Base-by-base conservation (phyloP, 805 yeast genomes). In the Teunomyces atbi region DNA sequence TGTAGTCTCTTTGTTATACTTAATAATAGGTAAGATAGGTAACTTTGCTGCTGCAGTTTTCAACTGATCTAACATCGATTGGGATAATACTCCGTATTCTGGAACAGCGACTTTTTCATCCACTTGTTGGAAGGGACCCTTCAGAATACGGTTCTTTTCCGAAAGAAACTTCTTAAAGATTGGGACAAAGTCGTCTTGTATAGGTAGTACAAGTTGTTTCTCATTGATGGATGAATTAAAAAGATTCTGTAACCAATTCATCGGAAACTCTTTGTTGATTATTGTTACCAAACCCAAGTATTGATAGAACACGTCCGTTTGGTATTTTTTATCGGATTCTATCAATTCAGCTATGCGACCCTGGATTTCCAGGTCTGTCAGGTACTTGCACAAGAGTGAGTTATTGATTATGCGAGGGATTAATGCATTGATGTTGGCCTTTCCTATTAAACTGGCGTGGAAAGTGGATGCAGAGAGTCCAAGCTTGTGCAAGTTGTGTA, bases 281-380 rank as follows among this genome's bases (percentile, higher is more conserved):
- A 15, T 8, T n/a, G 18, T 41, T 6, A 44, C 26, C 29, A 29
- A 32, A 3, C 50, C 50, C 26, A 47, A 27, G 26, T 41, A 47
- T 33, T 47, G 50, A 32, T 41, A 41, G 7, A 47, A 33, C 13
- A 44, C 15, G 13, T 38, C 35, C 3, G 21, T 38, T 18, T 27
- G 35, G 23, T 26, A 36, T 15, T 12, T 12, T 11, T 20, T 23
- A 26, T 42, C 46, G 13, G 28, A n/a, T 5, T 40, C 36, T 10
- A 42, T 35, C 19, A 33, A 33, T 12, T 30, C 27, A 11, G 18
- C 39, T 5, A 46, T 6, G 11, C 23, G 15, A 15, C 13, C 26
- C 26, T 42, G 44, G n/a, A 34, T 35, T 6, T 18, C 11, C 6
- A 12, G 11, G 20, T 26, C 20, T 12, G 30, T 26, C 33, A 39